These are phyloP conservation scores for Ogataea pini DNA, from an alignment of 805 yeast species.

Conservation along the genomic window DNA sequence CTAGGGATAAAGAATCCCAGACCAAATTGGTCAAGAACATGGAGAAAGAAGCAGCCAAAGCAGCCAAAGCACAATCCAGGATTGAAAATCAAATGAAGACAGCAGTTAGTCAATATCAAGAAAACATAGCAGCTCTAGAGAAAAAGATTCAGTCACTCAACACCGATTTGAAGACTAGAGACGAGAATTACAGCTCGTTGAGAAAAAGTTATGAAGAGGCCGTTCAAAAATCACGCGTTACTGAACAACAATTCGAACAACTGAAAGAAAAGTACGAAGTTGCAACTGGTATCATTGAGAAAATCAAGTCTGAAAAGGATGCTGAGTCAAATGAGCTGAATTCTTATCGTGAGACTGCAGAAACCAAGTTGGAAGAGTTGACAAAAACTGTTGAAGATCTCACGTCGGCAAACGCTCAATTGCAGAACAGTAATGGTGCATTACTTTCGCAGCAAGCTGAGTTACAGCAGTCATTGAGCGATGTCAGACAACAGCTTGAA, in stretches of 20 bases:
- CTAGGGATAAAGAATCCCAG: slow-evolving; percentile 56
- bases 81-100: slow-evolving; percentile 28
- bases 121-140: slow-evolving; percentile 26
- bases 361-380: slow-evolving; percentile 11
- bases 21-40: slow-evolving; percentile 44
- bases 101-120: slow-evolving; percentile 25
- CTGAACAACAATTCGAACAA: slow-evolving; percentile 25
- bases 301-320: slow-evolving; percentile 28
- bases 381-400: slow-evolving; percentile 14
- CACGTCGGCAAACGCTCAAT: slow-evolving; percentile 20
- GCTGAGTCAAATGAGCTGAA: slow-evolving; percentile 18
- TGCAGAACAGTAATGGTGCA: slow-evolving; percentile 21
- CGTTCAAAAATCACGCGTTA: slow-evolving; percentile 25
- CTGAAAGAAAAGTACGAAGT: slow-evolving; percentile 23
- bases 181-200: slow-evolving; percentile 29
- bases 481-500: slow-evolving; percentile 24
- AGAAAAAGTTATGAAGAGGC: slow-evolving; percentile 28
- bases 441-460: slow-evolving; percentile 12
- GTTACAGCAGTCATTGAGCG: slow-evolving; percentile 24
- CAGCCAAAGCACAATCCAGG: slow-evolving; percentile 39
- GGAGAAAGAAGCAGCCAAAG: slow-evolving; percentile 42
- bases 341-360: slow-evolving; percentile 8
- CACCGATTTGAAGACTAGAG: slow-evolving; percentile 23
- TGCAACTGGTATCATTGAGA: slow-evolving; percentile 32
- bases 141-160: slow-evolving; percentile 15